phyloP scores from a whole-genome alignment of 495 filamentous ascomycete genomes.

The Podospora appendiculata region DNA sequence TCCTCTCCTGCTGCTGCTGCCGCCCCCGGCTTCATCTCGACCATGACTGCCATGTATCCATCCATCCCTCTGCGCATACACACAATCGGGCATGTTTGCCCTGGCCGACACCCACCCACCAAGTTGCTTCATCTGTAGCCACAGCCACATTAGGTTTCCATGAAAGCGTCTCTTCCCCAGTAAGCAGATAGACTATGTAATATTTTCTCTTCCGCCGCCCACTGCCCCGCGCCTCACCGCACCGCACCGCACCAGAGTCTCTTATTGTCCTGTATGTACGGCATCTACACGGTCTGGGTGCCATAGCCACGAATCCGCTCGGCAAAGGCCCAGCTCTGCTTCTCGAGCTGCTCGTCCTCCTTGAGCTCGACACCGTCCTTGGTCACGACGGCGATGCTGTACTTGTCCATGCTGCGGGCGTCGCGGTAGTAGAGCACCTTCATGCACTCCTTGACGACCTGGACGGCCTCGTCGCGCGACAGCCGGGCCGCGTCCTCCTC shows the following conservation, averaged over 20 bases:
- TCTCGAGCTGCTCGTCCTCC: constrained; percentile 62
- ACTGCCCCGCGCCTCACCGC: too few relatives aligned
- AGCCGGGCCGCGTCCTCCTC: constrained; percentile 64
- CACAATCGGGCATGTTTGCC: too few relatives aligned
- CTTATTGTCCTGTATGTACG: too few relatives aligned
- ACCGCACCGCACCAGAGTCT: background rate
- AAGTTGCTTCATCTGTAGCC: background rate
- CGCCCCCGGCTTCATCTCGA: background rate
- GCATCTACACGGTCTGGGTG: constrained; percentile 33
- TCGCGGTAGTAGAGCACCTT: constrained; percentile 98
- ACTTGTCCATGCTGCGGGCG: constrained; percentile 83
- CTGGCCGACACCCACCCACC: background rate
- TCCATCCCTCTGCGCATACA: background rate
- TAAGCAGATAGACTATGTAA: background rate
- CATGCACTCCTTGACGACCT: constrained; percentile 82
- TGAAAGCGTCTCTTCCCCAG: background rate
- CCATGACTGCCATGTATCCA: background rate
- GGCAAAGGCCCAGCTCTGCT: constrained; percentile 96
- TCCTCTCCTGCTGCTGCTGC: background rate
- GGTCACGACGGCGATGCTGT: constrained; percentile 83
- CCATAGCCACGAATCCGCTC: constrained; percentile 62
- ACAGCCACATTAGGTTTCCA: too few relatives aligned
- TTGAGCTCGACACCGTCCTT: constrained; percentile 76
- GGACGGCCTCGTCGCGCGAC: constrained; percentile 70
- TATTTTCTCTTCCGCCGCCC: background rate